Evolutionary conservation across 257 asterid genomes (phyloP).

Genomic region (Handroanthus guayacan): DNA sequence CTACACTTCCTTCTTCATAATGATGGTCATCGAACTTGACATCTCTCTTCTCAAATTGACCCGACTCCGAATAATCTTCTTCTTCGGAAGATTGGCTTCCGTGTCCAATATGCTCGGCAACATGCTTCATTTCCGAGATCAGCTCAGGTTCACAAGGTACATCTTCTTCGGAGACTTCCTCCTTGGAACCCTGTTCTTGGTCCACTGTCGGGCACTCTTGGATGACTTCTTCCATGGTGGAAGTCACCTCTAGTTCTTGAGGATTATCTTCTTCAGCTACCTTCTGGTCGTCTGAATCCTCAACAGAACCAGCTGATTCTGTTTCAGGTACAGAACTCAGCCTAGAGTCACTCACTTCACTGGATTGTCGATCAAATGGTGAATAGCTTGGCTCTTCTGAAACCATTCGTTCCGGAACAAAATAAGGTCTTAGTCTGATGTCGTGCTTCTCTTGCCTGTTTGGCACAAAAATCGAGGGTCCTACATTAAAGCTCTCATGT

Average conservation of each 20-base stretch:
- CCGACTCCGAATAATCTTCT: conserved; percentile 46
- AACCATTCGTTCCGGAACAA: conserved; percentile 57
- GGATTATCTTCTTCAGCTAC: conserved; percentile 44
- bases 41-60: background rate
- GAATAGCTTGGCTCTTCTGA: conserved; percentile 59
- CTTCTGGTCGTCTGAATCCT: conserved; percentile 48
- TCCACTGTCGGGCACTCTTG: background rate
- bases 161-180: conserved; percentile 41
- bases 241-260: conserved; percentile 26
- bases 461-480: conserved; percentile 67
- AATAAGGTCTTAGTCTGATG: conserved; percentile 59
- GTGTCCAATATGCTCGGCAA: conserved; percentile 62
- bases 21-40: background rate
- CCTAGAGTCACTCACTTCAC: conserved; percentile 68
- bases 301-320: conserved; percentile 50
- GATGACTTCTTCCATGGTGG: conserved; percentile 28
- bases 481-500: conserved; percentile 64
- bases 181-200: conserved; percentile 20
- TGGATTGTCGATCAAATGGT: conserved; percentile 54
- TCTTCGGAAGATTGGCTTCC: conserved; percentile 72
- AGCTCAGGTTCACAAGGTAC: conserved; percentile 40
- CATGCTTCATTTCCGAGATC: conserved; percentile 50
- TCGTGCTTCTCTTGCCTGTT: conserved; percentile 54
- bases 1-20: conserved; percentile 9
- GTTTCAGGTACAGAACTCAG: conserved; percentile 54